These are phyloP conservation scores for Lipomyces mesembrius DNA, from an alignment of 805 yeast genomes.

Conservation along the genomic window DNA sequence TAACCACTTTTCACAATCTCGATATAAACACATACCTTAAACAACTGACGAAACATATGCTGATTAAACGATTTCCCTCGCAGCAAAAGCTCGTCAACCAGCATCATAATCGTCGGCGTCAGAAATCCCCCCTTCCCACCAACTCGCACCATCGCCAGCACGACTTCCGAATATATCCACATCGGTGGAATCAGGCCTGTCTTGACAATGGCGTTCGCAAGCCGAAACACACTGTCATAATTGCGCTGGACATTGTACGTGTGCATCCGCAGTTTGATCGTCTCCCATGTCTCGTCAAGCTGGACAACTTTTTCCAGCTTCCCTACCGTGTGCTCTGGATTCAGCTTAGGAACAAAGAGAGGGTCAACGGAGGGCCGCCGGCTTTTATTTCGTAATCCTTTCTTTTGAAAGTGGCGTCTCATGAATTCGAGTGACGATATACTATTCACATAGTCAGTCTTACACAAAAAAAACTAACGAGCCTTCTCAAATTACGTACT, in stretches of 20 bases:
- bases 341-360: not conserved
- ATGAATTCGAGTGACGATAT: not conserved
- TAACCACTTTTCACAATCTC: not conserved
- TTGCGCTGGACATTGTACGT: conserved; percentile 1
- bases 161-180: conserved; percentile 7
- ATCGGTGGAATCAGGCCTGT: not conserved
- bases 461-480: not conserved
- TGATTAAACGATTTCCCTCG: not conserved
- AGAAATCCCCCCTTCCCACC: not conserved
- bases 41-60: conserved; percentile 2
- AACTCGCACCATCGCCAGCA: not conserved
- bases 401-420: not conserved
- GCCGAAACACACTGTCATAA: conserved; percentile 6
- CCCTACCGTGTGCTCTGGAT: not conserved
- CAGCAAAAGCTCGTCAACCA: conserved; percentile 2
- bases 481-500: not conserved
- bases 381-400: not conserved
- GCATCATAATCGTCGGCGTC: not conserved
- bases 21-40: not conserved
- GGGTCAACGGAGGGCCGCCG: not conserved
- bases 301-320: not conserved
- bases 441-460: not conserved
- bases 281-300: conserved; percentile 7
- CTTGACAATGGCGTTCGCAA: conserved; percentile 2
- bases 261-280: conserved; percentile 3